Conservation (phyloP, 169 alveolate species). For the Theileria sp. region DNA sequence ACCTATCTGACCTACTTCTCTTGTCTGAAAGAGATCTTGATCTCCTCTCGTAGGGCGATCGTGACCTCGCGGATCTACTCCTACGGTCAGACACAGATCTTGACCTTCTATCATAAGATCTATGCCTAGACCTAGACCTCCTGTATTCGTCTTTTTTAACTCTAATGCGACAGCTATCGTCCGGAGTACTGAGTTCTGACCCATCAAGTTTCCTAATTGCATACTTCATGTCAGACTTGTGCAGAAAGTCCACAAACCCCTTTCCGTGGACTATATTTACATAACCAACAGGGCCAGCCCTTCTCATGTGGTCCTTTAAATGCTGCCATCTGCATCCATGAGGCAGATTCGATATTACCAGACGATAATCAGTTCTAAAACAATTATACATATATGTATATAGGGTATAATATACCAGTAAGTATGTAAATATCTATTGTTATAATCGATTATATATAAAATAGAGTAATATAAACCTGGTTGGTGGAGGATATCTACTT, state of each 20-base stretch:
- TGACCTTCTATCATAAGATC: slow-evolving; percentile 2
- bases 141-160: slow-evolving; percentile 8
- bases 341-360: slow-evolving; percentile 75
- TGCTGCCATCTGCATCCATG: slow-evolving; percentile 82
- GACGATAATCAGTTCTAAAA: slow-evolving; percentile 72
- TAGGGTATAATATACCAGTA: not conserved
- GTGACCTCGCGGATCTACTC: slow-evolving; percentile 10
- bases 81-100: not conserved
- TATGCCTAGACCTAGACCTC: slow-evolving; percentile 29
- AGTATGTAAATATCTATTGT: not conserved
- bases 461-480: slow-evolving; percentile 8
- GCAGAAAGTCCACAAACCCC: slow-evolving; percentile 72
- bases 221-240: slow-evolving; percentile 70
- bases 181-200: slow-evolving; percentile 66
- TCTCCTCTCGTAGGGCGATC: not conserved
- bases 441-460: no score
- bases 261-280: slow-evolving; percentile 74
- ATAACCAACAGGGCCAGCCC: slow-evolving; percentile 80
- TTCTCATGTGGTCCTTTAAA: slow-evolving; percentile 79
- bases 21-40: not conserved
- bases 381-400: not conserved
- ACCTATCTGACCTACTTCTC: not conserved
- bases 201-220: slow-evolving; percentile 75
- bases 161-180: slow-evolving; percentile 17
- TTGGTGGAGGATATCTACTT: slow-evolving; percentile 33